Base-by-base conservation (phyloP, 495 filamentous ascomycete species). In the Penicillium soppii region DNA sequence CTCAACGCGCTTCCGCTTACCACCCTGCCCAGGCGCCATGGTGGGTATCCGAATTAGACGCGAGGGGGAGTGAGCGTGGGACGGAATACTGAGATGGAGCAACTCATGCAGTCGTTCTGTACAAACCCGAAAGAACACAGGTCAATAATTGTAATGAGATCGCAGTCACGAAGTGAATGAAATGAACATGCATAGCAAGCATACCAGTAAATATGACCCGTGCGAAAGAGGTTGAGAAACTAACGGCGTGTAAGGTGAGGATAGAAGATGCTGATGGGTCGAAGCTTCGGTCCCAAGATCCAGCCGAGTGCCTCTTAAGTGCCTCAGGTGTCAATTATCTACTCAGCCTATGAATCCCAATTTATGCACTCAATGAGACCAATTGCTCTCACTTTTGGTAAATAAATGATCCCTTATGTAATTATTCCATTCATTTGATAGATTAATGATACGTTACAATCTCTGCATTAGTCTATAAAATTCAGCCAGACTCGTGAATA, bases 1-100 rank as follows among this genome's bases (percentile, higher is more conserved):
- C 47, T 84, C 82, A 29, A 68, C 70, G 58, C 82, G 70, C 68
- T 85, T 85, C 49, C 82, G 71, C 69, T 85, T 85, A 43, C 73
- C 74, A 59, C 71, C 72, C 53, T 74, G 66, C 57, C 73, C 76
- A 47, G 77, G 76, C 62, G 76, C 72, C 78, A 81, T 81, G 57
- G 55, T 65, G 62, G 30, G 59, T 48, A 42, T 50, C 52, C 52
- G 48, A 57, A 43, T 58, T 62, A 62, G 39, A 59, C 52, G 50
- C 62, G 53, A 62, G 57, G 59, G 61, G 61, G 47, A 54, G 59
- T 61, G 54, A 62, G 40, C 56, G 61, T 61, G 44, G 54, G 52
- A 57, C 59, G 54, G 36, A 54, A 60, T 56, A 46, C 45, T 45
- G 58, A 56, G 51, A 68, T 62, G 56, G 77, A 72, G 54, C 50